These are phyloP conservation scores for Ustilago cynodontis DNA, from an alignment of 1,284 basidiomycete species.

Conservation along the genomic window DNA sequence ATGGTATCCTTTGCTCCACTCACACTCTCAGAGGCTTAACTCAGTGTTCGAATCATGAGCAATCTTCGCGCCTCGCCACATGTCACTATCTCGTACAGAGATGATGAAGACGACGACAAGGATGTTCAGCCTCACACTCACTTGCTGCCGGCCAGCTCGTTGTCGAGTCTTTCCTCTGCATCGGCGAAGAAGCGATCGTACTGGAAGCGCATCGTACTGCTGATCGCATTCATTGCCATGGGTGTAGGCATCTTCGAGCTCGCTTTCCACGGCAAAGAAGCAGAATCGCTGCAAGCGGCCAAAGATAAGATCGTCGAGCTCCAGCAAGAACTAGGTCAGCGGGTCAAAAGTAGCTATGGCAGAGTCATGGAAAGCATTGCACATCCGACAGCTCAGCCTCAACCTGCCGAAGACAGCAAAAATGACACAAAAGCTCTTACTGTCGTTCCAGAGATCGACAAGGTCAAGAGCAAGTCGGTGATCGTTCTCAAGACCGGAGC, in stretches of 20 bases:
- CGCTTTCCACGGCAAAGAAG: constrained; percentile 32
- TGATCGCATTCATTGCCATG: constrained; percentile 14
- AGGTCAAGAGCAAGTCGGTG: constrained; percentile 19
- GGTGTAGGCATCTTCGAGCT: constrained; percentile 24
- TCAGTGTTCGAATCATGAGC: constrained; percentile 1
- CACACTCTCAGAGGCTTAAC: neutral
- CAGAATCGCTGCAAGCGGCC: constrained; percentile 20
- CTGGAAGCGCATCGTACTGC: constrained; percentile 10
- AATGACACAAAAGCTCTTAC: neutral
- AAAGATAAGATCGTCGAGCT: constrained; percentile 17
- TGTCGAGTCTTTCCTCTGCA: too few species aligned
- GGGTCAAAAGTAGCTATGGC: constrained; percentile 9
- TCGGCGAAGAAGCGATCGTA: neutral
- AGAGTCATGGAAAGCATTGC: constrained; percentile 8
- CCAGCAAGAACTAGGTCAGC: constrained; percentile 10
- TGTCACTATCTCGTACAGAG: constrained; percentile 22
- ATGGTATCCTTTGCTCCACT: neutral
- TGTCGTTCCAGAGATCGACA: constrained; percentile 2
- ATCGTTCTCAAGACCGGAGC: constrained; percentile 42
- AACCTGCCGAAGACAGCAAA: too few species aligned
- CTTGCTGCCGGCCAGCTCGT: constrained; percentile 6
- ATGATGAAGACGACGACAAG: constrained; percentile 17
- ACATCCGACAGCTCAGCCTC: neutral
- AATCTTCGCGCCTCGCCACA: constrained; percentile 17
- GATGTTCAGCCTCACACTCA: constrained; percentile 7